These are phyloP conservation scores for Lenwebbia sp. DNA, from an alignment of 345 rosid genomes.

Conservation along the genomic window DNA sequence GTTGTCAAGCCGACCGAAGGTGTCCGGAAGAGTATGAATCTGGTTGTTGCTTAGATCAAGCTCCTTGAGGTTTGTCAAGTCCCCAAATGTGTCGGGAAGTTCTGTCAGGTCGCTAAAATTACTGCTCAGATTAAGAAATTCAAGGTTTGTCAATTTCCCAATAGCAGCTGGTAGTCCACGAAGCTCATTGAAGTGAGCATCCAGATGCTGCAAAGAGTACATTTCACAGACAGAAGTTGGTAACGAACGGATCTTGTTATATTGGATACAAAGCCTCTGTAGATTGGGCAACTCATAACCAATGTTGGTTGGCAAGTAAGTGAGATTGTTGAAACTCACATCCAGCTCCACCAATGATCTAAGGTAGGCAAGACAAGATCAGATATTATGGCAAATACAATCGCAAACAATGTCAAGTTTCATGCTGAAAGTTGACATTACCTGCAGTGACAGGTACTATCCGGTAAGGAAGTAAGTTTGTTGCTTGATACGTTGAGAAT, in stretches of 20 bases:
- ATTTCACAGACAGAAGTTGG: constrained; percentile 71
- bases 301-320: constrained; percentile 80
- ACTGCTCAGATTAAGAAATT: constrained; percentile 59
- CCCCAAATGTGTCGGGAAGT: constrained; percentile 74
- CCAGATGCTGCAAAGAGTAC: constrained; percentile 49
- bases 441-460: constrained; percentile 75
- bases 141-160: constrained; percentile 60
- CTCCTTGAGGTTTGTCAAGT: constrained; percentile 64
- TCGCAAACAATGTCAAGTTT: background rate
- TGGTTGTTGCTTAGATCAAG: constrained; percentile 92
- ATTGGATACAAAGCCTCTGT: constrained; percentile 46
- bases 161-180: constrained; percentile 48
- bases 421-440: constrained; percentile 8
- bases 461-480: constrained; percentile 65
- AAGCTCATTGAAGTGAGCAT: constrained; percentile 84
- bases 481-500: constrained; percentile 60
- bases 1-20: constrained; percentile 73
- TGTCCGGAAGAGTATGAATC: constrained; percentile 64
- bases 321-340: constrained; percentile 65
- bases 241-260: constrained; percentile 68
- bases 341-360: constrained; percentile 71
- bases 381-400: background rate
- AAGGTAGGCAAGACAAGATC: background rate
- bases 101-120: constrained; percentile 71
- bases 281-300: constrained; percentile 57